Base-by-base conservation (phyloP, 306 rosid genomes). In the Ormosia semicastrata region DNA sequence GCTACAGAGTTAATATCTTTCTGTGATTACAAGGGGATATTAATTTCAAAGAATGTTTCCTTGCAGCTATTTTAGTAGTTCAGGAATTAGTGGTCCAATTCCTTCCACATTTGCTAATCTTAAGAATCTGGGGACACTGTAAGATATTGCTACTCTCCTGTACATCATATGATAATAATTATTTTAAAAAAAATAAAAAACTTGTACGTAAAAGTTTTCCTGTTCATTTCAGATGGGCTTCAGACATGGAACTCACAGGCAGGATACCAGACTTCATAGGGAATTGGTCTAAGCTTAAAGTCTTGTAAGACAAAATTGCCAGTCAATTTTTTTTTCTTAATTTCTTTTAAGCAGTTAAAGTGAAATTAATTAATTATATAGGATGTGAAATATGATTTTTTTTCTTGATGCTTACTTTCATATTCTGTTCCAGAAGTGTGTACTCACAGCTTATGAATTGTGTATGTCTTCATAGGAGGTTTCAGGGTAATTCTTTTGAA, bases 401-500 rank as follows among this genome's bases (percentile, higher is more conserved):
- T 72, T 14, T 43, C 57, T 66, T 44, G 18, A 11, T 46, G 5
- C 8, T 54, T 73, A 32, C 15, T 71, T 36, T 8, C 40, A 11
- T 63, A 17, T 53, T 63, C 33, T 34, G 8, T 63, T 65, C 17
- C 5, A 36, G 3, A 75, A 41, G 33, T 60, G 0, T 69, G 37
- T 52, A 66, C 66, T 85, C 56, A 76, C 75, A 37, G 7, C 62
- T 67, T 60, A 1, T 50, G 76, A 30, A 66, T 41, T 83, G 57
- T 47, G 57, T 47, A 46, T 81, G 47, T 53, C 71, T 64, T 75
- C 17, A 29, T 36, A 94, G 98, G 97, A 90, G 91, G 85, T 68
- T 94, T 83, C 89, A 94, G 78, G 98, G 98, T 12, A 94, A 94
- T 88, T 86, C 93, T 71, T 92, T 94, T 29, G 77, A 83, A 79